Evolutionary conservation across 768 basidiomycete species (phyloP).

Genomic region (Wakefieldia striispora): DNA sequence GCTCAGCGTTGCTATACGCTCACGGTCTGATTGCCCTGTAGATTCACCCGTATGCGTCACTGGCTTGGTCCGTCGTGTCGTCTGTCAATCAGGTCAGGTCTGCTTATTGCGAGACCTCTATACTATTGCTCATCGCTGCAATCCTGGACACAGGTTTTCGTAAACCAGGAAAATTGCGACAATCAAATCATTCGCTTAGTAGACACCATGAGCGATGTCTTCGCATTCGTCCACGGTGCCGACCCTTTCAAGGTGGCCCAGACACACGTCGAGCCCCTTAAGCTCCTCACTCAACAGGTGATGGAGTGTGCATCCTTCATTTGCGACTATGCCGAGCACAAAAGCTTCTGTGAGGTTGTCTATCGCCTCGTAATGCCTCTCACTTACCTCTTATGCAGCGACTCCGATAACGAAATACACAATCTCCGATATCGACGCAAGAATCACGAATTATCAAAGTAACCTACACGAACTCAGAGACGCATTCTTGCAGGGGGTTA

Average conservation of each 20-base stretch:
- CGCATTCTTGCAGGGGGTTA: background rate
- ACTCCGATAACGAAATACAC: background rate
- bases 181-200: background rate
- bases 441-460: background rate
- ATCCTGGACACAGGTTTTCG: background rate
- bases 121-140: too few species aligned
- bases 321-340: background rate
- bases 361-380: background rate
- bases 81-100: too few species aligned
- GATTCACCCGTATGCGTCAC: too few species aligned
- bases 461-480: background rate
- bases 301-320: slow-evolving; percentile 1
- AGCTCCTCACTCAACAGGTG: background rate
- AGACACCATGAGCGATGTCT: background rate
- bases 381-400: background rate
- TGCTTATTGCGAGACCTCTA: too few species aligned
- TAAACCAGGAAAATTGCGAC: background rate
- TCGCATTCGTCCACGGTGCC: background rate
- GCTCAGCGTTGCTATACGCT: too few species aligned
- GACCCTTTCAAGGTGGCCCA: background rate
- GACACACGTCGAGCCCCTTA: background rate
- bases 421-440: background rate
- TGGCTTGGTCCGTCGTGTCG: too few species aligned
- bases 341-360: background rate
- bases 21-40: too few species aligned